phyloP scores from a whole-genome alignment of 805 yeast species.

The Ogataea neopini region DNA sequence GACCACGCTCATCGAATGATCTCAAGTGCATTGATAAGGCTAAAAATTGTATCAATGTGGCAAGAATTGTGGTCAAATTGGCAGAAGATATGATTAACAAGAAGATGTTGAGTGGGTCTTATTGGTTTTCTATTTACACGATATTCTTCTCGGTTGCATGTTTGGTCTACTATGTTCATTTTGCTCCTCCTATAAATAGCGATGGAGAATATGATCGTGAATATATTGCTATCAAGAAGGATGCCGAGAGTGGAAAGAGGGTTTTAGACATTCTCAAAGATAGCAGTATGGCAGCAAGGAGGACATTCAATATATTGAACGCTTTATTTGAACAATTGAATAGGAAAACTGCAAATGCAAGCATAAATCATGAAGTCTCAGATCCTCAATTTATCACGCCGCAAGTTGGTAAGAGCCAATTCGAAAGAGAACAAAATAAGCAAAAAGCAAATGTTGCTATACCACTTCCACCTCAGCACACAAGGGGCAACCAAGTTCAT shows the following conservation, averaged over 20 bases:
- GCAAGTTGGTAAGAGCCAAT: constrained; percentile 29
- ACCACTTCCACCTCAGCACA: constrained; percentile 16
- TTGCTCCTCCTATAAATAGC: constrained; percentile 35
- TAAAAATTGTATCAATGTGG: constrained; percentile 79
- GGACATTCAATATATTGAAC: constrained; percentile 79
- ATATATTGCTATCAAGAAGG: constrained; percentile 60
- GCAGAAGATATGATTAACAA: constrained; percentile 79
- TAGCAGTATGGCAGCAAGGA: constrained; percentile 71
- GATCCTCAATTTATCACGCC: constrained; percentile 30
- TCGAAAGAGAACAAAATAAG: constrained; percentile 18
- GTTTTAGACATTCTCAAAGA: constrained; percentile 71
- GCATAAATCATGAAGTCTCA: constrained; percentile 23
- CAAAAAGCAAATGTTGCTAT: constrained; percentile 12
- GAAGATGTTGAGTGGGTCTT: constrained; percentile 75
- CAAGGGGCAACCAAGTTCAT: not conserved
- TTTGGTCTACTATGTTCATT: constrained; percentile 74
- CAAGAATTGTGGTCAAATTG: constrained; percentile 75
- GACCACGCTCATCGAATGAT: constrained; percentile 39
- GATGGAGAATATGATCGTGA: constrained; percentile 48
- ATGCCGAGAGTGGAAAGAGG: constrained; percentile 79
- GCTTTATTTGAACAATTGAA: constrained; percentile 79
- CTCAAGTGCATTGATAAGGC: constrained; percentile 72
- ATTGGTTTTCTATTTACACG: constrained; percentile 90
- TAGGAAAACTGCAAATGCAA: constrained; percentile 59
- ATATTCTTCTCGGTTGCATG: constrained; percentile 89